Conservation (phyloP, 2,329 filamentous ascomycete genomes). For the Aspergillus sp. region DNA sequence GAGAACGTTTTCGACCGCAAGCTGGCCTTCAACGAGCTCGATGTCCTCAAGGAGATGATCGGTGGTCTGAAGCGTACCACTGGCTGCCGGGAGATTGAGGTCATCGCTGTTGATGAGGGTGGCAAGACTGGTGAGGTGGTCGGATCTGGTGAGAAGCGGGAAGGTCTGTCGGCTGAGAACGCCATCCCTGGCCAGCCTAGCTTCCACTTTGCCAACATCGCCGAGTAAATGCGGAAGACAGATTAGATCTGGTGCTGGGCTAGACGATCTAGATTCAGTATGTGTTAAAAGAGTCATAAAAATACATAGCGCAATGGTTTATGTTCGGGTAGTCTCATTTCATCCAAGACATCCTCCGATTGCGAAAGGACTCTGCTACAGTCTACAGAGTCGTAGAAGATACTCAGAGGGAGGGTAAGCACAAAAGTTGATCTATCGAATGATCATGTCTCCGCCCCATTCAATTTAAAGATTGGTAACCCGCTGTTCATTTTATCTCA, state of each 20-base stretch:
- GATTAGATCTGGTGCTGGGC: neutral
- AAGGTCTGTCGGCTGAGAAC: conserved; percentile 64
- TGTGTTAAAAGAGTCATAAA: conserved; percentile 6
- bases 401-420: too few relatives aligned
- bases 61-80: conserved; percentile 74
- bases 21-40: conserved; percentile 80
- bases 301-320: conserved; percentile 6
- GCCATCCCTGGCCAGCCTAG: conserved; percentile 80
- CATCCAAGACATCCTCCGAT: too few relatives aligned
- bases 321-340: neutral
- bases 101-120: conserved; percentile 67
- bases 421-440: too few relatives aligned
- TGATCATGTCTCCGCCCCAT: too few relatives aligned
- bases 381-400: too few relatives aligned
- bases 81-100: conserved; percentile 67
- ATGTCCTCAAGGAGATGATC: conserved; percentile 74
- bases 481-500: too few relatives aligned
- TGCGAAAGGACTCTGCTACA: too few relatives aligned
- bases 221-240: conserved; percentile 18
- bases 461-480: too few relatives aligned
- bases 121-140: conserved; percentile 48
- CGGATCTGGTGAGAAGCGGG: conserved; percentile 54
- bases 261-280: neutral
- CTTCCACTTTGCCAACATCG: conserved; percentile 82
- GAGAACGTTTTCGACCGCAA: conserved; percentile 76